These are phyloP conservation scores for Trichaptum fuscoviolaceum DNA, from an alignment of 768 basidiomycete genomes.

Conservation along the genomic window DNA sequence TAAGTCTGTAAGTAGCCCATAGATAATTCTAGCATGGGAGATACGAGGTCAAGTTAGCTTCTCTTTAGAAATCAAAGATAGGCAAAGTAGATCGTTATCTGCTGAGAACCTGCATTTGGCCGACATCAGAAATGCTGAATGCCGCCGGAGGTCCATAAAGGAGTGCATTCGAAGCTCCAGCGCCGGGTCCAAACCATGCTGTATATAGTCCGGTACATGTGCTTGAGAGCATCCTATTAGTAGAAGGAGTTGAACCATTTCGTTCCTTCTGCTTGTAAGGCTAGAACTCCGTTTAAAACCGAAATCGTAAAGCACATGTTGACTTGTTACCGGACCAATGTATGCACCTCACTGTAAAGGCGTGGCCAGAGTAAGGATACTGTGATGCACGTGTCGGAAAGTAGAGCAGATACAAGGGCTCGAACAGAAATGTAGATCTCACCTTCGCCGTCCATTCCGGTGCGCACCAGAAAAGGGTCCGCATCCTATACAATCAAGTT, in stretches of 20 bases:
- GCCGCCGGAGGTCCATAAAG: not conserved
- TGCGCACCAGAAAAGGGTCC: not conserved
- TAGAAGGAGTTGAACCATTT: not conserved
- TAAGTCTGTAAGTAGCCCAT: not conserved
- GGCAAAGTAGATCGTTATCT: not conserved
- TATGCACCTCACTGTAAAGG: not conserved
- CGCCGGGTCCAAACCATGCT: not conserved
- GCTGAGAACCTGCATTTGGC: not conserved
- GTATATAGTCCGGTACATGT: not conserved
- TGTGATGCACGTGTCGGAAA: not conserved
- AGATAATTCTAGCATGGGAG: not conserved
- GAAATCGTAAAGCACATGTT: not conserved
- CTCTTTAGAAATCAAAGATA: not conserved
- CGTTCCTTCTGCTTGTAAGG: not conserved
- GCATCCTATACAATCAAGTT: not conserved
- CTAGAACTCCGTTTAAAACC: not conserved
- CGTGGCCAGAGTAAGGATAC: not conserved
- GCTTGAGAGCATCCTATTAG: not conserved
- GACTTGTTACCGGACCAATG: not conserved
- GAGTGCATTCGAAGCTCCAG: not conserved
- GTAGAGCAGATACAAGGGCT: not conserved
- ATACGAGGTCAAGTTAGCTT: not conserved
- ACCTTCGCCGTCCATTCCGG: not conserved
- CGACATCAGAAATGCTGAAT: not conserved
- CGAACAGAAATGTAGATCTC: not conserved